Conservation (phyloP, 2,329 filamentous ascomycete genomes). For the Microdochium paspali region DNA sequence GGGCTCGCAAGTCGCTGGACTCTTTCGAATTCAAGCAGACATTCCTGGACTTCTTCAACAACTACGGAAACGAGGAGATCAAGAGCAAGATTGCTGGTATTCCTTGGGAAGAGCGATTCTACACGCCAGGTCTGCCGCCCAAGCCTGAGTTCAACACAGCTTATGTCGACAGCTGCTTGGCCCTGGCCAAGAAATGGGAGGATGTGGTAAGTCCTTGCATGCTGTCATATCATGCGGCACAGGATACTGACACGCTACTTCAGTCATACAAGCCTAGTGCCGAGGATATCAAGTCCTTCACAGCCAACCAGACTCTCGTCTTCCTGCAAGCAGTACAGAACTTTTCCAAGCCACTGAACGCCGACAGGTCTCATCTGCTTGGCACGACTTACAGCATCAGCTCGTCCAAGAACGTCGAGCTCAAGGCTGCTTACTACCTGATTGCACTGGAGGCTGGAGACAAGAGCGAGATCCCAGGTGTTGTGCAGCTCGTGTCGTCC, state of each 20-base stretch:
- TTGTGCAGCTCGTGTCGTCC: constrained; percentile 64
- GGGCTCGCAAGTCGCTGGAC: constrained; percentile 78
- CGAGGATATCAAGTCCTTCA: constrained; percentile 64
- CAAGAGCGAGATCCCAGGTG: constrained; percentile 56
- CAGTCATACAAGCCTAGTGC: constrained; percentile 50
- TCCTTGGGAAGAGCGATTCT: constrained; percentile 88
- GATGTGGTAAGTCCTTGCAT: constrained; percentile 36
- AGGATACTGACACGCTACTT: constrained; percentile 9
- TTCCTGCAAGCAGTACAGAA: constrained; percentile 75
- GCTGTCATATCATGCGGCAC: too few species aligned
- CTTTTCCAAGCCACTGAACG: constrained; percentile 52
- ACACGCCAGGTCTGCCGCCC: constrained; percentile 76
- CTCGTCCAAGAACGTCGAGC: constrained; percentile 75
- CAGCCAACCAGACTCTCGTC: constrained; percentile 82
- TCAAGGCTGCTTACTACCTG: constrained; percentile 70
- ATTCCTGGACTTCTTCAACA: constrained; percentile 73
- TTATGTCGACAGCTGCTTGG: constrained; percentile 77
- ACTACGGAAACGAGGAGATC: constrained; percentile 50
- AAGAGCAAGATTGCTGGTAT: constrained; percentile 59
- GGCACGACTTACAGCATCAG: constrained; percentile 66
- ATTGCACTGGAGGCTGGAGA: constrained; percentile 71
- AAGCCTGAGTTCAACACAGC: constrained; percentile 89
- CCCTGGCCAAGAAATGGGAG: constrained; percentile 75
- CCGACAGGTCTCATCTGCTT: constrained; percentile 60
- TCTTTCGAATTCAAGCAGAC: constrained; percentile 91